Evolutionary conservation across 2,329 filamentous ascomycete genomes (phyloP).

Genomic region (Aspergillus chevalieri): DNA sequence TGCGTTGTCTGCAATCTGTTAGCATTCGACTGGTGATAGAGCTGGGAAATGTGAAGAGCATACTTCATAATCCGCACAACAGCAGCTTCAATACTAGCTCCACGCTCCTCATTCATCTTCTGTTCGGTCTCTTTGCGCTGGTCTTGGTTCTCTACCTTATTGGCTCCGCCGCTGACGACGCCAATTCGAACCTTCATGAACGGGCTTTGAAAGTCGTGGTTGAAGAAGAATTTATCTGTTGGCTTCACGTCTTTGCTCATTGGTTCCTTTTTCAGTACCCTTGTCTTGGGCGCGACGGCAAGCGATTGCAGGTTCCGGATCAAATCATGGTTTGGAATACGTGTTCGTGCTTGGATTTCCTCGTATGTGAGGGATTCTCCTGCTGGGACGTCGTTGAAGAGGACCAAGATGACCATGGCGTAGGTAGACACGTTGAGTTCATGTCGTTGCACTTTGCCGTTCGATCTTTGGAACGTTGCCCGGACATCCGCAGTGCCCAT

Average conservation of each 20-base stretch:
- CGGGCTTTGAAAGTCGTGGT: conserved; percentile 73
- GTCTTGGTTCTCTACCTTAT: conserved; percentile 71
- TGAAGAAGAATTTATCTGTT: conserved; percentile 75
- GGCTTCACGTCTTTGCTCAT: conserved; percentile 69
- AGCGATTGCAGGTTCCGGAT: conserved; percentile 73
- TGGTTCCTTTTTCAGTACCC: conserved; percentile 74
- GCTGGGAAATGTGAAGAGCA: conserved; percentile 7
- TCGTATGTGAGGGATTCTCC: conserved; percentile 55
- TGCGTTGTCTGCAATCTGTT: conserved; percentile 38
- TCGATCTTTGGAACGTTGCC: conserved; percentile 66
- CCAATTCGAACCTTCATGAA: conserved; percentile 84
- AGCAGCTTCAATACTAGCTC: conserved; percentile 47
- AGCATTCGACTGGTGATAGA: not conserved
- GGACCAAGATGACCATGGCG: conserved; percentile 78
- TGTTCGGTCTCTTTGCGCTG: conserved; percentile 50
- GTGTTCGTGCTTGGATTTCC: conserved; percentile 76
- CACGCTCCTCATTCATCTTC: conserved; percentile 46
- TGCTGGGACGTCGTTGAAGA: conserved; percentile 72
- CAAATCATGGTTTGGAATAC: conserved; percentile 69
- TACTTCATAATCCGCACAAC: conserved; percentile 52
- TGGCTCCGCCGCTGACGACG: conserved; percentile 67
- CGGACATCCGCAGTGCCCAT: conserved; percentile 83
- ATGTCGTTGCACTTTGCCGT: conserved; percentile 69
- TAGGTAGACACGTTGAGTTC: conserved; percentile 91
- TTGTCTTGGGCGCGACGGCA: conserved; percentile 74